Base-by-base conservation (phyloP, 2,329 filamentous ascomycete genomes). In the Atkinsonella texensis region DNA sequence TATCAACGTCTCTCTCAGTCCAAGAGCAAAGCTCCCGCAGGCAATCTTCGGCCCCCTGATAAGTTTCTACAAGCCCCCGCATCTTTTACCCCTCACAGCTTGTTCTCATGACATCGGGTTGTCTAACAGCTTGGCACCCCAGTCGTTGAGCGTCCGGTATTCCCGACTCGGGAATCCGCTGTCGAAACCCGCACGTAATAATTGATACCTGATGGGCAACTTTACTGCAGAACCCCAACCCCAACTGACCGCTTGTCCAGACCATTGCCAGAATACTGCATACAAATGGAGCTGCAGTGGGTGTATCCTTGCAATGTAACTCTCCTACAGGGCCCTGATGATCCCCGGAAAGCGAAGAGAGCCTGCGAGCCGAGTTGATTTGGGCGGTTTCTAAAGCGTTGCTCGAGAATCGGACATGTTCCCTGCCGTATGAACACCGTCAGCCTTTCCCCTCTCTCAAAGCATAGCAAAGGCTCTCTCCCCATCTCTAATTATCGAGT, bases 111-210 rank as follows among this genome's bases (percentile, higher is more conserved):
- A 52, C 50, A 43, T 47, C 28, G 18, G 3, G 47, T 15, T 18
- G 41, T 20, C 20, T 23, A 12, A 23, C 11, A 44, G 43, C 18
- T 17, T 12, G 7, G 18, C 13, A 32, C 31, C 42, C 31, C 15
- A 18, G 41, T n/a, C 12, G 6, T 48, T 28, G 33, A 3, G 40
- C n/a, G 3, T 17, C 31, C 59, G 59, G 59, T 43, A 57, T 55
- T 56, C 59, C 59, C 32, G 43, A 55, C 53, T 46, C 35, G 58
- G 59, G 52, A 56, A 56, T 48, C 56, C 56, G 56, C 48, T 46
- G 32, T 50, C 43, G 11, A 23, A 13, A 18, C 31, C 47, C 46
- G 38, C 40, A 28, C 11, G 35, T 28, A 28, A 23, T 5, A 23
- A 8, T 8, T 28, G 7, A 28, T 28, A 35, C 18, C 42, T 33